These are phyloP conservation scores for Zasmidium cellare DNA, from an alignment of 2,329 filamentous ascomycete genomes.

Conservation along the genomic window DNA sequence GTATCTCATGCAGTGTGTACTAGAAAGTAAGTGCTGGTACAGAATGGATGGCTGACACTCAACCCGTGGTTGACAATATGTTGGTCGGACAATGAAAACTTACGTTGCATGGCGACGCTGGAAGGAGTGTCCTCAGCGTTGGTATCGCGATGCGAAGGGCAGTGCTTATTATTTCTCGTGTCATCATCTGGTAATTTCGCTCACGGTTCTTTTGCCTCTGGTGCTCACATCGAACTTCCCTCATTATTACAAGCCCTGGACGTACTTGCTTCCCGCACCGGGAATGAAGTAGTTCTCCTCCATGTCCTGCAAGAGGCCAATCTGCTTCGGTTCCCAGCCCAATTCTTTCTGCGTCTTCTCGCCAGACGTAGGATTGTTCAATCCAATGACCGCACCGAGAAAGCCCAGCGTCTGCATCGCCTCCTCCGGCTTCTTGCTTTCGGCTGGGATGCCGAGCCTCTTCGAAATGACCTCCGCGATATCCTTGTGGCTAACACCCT, in stretches of 20 bases:
- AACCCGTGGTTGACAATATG: no score
- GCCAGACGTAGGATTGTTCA: slow-evolving; percentile 37
- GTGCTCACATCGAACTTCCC: neutral
- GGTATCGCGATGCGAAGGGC: no score
- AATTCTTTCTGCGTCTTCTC: slow-evolving; percentile 41
- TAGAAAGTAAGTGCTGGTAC: neutral
- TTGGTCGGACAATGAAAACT: no score
- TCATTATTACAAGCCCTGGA: neutral
- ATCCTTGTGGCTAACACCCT: slow-evolving; percentile 22
- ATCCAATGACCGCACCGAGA: slow-evolving; percentile 37
- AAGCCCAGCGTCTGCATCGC: slow-evolving; percentile 33
- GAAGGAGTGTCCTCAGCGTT: no score
- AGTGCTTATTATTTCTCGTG: no score
- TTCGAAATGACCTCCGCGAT: neutral
- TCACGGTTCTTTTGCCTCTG: no score
- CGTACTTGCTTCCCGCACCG: neutral
- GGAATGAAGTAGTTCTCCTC: slow-evolving; percentile 14
- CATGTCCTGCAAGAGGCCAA: slow-evolving; percentile 39
- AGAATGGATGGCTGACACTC: no score
- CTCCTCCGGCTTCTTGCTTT: slow-evolving; percentile 27
- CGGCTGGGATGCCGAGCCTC: slow-evolving; percentile 5
- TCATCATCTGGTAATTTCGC: no score
- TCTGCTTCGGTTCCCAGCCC: slow-evolving; percentile 40
- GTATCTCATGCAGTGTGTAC: neutral
- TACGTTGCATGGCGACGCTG: no score